Conservation (phyloP, 2,329 filamentous ascomycete genomes). For the Boeremia exigua region DNA sequence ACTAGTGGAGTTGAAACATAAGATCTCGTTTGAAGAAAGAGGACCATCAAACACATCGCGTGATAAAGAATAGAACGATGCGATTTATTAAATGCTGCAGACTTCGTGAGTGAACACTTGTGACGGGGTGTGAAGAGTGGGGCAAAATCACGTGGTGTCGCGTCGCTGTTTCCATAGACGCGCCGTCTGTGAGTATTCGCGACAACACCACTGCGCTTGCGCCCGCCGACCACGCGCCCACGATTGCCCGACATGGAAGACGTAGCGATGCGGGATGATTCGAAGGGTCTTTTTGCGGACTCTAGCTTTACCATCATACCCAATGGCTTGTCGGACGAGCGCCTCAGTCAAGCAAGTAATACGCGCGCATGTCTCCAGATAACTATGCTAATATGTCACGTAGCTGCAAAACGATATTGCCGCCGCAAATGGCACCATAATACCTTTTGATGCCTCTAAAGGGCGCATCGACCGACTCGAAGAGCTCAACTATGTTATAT, state of each 20-base stretch:
- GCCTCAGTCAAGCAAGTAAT: conserved; percentile 34
- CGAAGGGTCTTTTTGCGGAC: conserved; percentile 47
- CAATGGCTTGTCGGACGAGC: conserved; percentile 42
- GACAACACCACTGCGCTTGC: conserved; percentile 14
- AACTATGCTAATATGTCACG: conserved; percentile 23
- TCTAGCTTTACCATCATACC: conserved; percentile 54
- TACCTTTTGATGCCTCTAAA: conserved; percentile 47
- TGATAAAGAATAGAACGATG: no score
- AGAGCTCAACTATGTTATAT: conserved; percentile 68
- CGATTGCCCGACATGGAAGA: conserved; percentile 38
- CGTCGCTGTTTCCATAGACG: conserved; percentile 12
- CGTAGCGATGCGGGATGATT: conserved; percentile 37
- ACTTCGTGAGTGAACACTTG: not conserved
- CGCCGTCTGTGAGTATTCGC: not conserved
- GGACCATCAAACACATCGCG: no score
- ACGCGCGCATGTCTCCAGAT: conserved; percentile 23
- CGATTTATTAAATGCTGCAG: no score
- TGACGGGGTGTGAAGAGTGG: not conserved
- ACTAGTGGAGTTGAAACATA: no score
- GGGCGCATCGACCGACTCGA: conserved; percentile 51
- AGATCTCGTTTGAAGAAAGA: no score
- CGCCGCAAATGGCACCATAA: conserved; percentile 57
- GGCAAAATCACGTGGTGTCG: conserved; percentile 11
- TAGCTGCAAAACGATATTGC: conserved; percentile 57
- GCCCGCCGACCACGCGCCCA: conserved; percentile 7